Evolutionary conservation across 164 flowering plant genomes (phyloP).

Genomic region (Magnolia kwangsiensis): DNA sequence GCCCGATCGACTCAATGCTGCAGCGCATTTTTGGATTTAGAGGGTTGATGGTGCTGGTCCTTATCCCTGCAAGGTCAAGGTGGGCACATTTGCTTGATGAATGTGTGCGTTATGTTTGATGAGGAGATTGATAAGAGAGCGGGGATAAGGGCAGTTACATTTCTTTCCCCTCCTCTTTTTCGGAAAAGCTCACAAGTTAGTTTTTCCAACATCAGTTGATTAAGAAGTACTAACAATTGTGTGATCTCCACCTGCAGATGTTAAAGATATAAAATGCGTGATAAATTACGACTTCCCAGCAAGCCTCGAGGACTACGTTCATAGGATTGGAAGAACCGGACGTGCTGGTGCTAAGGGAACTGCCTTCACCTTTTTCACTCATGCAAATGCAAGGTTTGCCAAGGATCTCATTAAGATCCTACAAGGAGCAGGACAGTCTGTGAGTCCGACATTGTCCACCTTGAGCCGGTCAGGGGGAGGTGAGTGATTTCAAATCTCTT

Average conservation of each 20-base stretch:
- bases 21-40: slow-evolving; percentile 32
- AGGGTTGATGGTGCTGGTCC: slow-evolving; percentile 58
- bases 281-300: slow-evolving; percentile 92
- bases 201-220: not conserved
- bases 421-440: slow-evolving; percentile 80
- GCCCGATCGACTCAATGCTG: slow-evolving; percentile 79
- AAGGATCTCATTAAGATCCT: slow-evolving; percentile 80
- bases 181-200: not conserved
- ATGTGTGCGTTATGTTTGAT: slow-evolving; percentile 56
- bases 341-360: slow-evolving; percentile 96
- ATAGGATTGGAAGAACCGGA: slow-evolving; percentile 98
- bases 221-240: not conserved
- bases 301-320: slow-evolving; percentile 94
- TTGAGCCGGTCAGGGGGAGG: slow-evolving; percentile 53
- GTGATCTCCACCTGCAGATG: slow-evolving; percentile 54
- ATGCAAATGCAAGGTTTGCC: slow-evolving; percentile 72
- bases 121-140: slow-evolving; percentile 39
- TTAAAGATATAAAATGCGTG: slow-evolving; percentile 98
- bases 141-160: slow-evolving; percentile 83
- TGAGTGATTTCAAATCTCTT: not conserved
- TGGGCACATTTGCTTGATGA: slow-evolving; percentile 75
- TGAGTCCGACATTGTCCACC: slow-evolving; percentile 56
- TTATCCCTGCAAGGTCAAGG: slow-evolving; percentile 96
- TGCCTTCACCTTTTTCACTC: slow-evolving; percentile 80
- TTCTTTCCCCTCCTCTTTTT: slow-evolving; percentile 8